Conservation (phyloP, 1,284 basidiomycete genomes). For the Mycosarcoma maydis region DNA sequence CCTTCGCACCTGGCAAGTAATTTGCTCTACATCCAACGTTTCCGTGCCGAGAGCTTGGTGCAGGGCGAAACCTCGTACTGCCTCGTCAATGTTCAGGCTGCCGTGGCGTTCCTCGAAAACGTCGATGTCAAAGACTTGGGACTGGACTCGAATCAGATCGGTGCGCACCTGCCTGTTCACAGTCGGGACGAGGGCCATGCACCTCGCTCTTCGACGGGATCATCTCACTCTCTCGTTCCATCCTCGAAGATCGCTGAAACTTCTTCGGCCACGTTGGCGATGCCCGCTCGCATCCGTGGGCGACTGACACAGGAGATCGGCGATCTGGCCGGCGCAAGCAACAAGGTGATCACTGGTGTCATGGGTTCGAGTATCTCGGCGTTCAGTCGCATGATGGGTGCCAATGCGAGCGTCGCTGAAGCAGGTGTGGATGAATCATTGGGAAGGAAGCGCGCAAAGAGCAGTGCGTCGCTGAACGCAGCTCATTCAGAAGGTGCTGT, state of each 20-base stretch:
- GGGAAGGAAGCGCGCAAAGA: conserved; percentile 2
- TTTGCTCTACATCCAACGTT: conserved; percentile 85
- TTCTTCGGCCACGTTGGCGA: not conserved
- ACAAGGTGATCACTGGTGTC: conserved; percentile 72
- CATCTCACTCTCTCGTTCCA: conserved; percentile 61
- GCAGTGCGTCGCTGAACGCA: conserved; percentile 1
- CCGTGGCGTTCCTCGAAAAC: conserved; percentile 90
- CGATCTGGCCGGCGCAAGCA: conserved; percentile 72
- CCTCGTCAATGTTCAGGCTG: conserved; percentile 89
- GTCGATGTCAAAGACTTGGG: conserved; percentile 86
- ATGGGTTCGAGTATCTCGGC: conserved; percentile 78
- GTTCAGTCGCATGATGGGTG: conserved; percentile 40
- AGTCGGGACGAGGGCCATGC: not conserved
- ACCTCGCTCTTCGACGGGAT: not conserved
- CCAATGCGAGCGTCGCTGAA: conserved; percentile 1
- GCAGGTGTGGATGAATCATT: not conserved
- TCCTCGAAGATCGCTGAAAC: not conserved
- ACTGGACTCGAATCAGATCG: conserved; percentile 70
- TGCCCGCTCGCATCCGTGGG: conserved; percentile 73
- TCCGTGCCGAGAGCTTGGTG: conserved; percentile 76
- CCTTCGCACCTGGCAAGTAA: conserved; percentile 82
- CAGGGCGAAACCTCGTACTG: conserved; percentile 89
- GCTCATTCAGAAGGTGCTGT: too few species aligned
- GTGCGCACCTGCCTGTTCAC: conserved; percentile 1
- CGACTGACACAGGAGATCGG: conserved; percentile 84